Evolutionary conservation across 2,329 filamentous ascomycete species (phyloP).

Genomic region (Trichoderma guizhouense): DNA sequence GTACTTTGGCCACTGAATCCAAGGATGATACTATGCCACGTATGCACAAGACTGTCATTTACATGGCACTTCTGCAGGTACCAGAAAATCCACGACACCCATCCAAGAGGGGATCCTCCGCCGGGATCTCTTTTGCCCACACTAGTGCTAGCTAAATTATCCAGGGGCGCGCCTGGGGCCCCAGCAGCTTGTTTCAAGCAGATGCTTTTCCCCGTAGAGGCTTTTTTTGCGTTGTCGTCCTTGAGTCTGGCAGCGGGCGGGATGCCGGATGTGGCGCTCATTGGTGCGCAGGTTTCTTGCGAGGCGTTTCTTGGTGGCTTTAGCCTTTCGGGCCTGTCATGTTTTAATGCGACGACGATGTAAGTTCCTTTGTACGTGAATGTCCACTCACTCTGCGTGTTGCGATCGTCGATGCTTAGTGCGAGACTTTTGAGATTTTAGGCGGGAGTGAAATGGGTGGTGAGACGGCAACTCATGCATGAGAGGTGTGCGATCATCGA

Average conservation of each 20-base stretch:
- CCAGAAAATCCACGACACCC: not conserved
- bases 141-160: conserved; percentile 13
- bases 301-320: conserved; percentile 2
- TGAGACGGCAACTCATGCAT: not conserved
- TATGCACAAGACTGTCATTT: too few relatives aligned
- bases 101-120: not conserved
- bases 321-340: not conserved
- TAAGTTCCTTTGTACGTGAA: not conserved
- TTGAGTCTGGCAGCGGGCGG: not conserved
- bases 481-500: not conserved
- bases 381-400: not conserved
- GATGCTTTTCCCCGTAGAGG: not conserved
- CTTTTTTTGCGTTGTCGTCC: not conserved
- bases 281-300: not conserved
- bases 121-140: not conserved
- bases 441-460: not conserved
- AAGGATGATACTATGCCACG: too few relatives aligned
- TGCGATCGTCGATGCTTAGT: conserved; percentile 1
- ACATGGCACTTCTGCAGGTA: conserved; percentile 7
- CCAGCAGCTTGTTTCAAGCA: not conserved
- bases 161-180: not conserved
- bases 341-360: not conserved
- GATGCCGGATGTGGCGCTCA: conserved; percentile 12
- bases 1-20: not conserved
- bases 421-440: not conserved